These are phyloP conservation scores for Podila minutissima DNA, from an alignment of 192 early-diverging fungal genomes.

Conservation along the genomic window DNA sequence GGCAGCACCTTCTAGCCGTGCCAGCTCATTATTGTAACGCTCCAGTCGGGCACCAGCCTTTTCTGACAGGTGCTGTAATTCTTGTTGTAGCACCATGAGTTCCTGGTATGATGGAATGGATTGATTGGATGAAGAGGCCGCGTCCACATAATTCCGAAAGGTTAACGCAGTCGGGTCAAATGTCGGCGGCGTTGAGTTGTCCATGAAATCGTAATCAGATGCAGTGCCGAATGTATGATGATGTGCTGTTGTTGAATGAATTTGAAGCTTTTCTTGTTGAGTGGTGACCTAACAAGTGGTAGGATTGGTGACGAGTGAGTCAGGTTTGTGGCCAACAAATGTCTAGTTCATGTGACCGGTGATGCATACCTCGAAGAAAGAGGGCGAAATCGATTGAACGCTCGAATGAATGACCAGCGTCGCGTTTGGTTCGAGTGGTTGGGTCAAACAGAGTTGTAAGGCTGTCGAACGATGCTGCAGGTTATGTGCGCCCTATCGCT, in stretches of 20 bases:
- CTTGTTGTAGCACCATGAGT: slow-evolving; percentile 26
- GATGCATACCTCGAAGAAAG: no score
- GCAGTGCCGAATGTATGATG: no score
- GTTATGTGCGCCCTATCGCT: no score
- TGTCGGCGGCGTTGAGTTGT: slow-evolving; percentile 19
- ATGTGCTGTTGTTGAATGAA: neutral
- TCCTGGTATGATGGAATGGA: slow-evolving; percentile 35
- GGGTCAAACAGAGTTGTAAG: no score
- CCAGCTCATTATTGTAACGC: slow-evolving; percentile 23
- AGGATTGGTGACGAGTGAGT: no score
- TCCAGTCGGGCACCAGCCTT: slow-evolving; percentile 23
- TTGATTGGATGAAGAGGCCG: slow-evolving; percentile 14
- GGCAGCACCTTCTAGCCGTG: slow-evolving; percentile 14
- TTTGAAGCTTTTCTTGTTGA: neutral
- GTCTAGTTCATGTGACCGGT: no score
- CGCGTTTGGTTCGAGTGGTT: no score
- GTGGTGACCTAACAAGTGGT: no score
- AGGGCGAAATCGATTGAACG: no score
- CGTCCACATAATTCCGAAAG: slow-evolving; percentile 32
- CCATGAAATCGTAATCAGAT: slow-evolving; percentile 13
- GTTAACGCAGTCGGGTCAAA: slow-evolving; percentile 45
- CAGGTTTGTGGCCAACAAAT: no score
- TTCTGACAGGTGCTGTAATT: slow-evolving; percentile 37
- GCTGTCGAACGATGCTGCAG: no score
- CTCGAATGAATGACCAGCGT: no score